Base-by-base conservation (phyloP, 1,139 yeast species). In the Zhuliangozyma parablackwelliae region DNA sequence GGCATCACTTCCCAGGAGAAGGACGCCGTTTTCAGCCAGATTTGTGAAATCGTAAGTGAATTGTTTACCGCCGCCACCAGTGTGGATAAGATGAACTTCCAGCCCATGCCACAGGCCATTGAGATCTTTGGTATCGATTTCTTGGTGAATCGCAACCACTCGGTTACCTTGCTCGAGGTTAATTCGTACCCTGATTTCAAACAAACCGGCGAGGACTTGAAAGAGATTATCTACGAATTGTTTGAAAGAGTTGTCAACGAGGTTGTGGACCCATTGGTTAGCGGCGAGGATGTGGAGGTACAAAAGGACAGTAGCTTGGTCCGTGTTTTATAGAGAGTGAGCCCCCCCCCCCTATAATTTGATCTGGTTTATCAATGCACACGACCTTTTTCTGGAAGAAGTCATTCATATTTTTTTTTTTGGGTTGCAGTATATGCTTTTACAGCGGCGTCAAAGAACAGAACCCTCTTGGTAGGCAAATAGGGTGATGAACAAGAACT, bases 141-240 rank as follows among this genome's bases (percentile, higher is more conserved):
- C 58, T 60, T 92, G 42, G 85, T 92, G 7, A 80, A 79, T 46
- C 66, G 63, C 2, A 66, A 78, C 30, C 56, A 59, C 25, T 54
- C 66, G 8, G 92, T 85, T 3, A 69, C 69, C 33, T 58, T 92
- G 30, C 63, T 92, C 29, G 98, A 92, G 57, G 87, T 89, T 33
- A 92, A 92, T 54, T 83, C 97, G 8, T 92, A 84, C 55, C 98
- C 98, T 1, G 98, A 92, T 56, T 92, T 92, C 62, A 89, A 89
- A 54, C 98, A 92, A 60, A 92, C 97, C 0, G 98, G 98, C 10
- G 75, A 65, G 13, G 82, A 75, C 6, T 68, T 92, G 50, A 84
- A 83, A 53, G 65, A 53, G 1, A 53, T 90, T 23, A 86, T 92
- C 25, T 68, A 69, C 47, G 79, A 70, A 30, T 62, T 84, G 32